phyloP scores from a whole-genome alignment of 2,329 filamentous ascomycete species.

The Furcasterigmium sp. region DNA sequence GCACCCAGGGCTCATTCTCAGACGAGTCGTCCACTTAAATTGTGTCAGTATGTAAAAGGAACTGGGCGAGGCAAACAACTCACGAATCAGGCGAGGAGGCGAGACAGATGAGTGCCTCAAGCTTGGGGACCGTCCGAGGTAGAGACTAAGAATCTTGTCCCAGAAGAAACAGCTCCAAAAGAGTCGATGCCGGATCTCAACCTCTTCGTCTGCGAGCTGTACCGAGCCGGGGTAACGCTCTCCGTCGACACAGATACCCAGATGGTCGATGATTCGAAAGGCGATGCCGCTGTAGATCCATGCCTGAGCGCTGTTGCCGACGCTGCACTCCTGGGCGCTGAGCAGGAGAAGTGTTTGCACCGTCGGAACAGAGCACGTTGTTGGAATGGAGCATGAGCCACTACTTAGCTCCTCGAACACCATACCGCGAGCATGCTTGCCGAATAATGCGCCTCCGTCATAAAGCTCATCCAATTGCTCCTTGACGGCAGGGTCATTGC shows the following conservation, averaged over 20 bases:
- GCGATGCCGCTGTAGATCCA: constrained; percentile 49
- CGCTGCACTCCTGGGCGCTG: constrained; percentile 54
- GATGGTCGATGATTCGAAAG: constrained; percentile 42
- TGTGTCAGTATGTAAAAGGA: neutral
- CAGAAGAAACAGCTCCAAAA: constrained; percentile 63
- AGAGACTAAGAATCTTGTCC: constrained; percentile 58
- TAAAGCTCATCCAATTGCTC: constrained; percentile 45
- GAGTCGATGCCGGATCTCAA: constrained; percentile 54
- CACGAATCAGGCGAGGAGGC: constrained; percentile 49
- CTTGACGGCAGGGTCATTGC: constrained; percentile 43
- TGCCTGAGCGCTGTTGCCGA: constrained; percentile 52
- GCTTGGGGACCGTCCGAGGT: constrained; percentile 51
- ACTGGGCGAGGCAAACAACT: constrained; percentile 15
- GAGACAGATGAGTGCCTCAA: constrained; percentile 50
- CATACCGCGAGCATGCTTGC: constrained; percentile 44
- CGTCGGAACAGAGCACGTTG: constrained; percentile 38
- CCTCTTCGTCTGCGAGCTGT: constrained; percentile 49
- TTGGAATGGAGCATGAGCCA: constrained; percentile 41
- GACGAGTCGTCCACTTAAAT: constrained; percentile 50
- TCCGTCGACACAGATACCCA: constrained; percentile 50
- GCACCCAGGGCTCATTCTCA: constrained; percentile 52
- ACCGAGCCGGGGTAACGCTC: constrained; percentile 46
- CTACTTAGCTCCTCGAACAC: constrained; percentile 47
- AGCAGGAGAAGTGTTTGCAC: constrained; percentile 55
- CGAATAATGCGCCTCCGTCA: constrained; percentile 48